A percentile compares a stretch with the other conserved stretches of the same genome.
Conservation (phyloP, 495 filamentous ascomycete species). For the Penicillium diatomitis region DNA sequence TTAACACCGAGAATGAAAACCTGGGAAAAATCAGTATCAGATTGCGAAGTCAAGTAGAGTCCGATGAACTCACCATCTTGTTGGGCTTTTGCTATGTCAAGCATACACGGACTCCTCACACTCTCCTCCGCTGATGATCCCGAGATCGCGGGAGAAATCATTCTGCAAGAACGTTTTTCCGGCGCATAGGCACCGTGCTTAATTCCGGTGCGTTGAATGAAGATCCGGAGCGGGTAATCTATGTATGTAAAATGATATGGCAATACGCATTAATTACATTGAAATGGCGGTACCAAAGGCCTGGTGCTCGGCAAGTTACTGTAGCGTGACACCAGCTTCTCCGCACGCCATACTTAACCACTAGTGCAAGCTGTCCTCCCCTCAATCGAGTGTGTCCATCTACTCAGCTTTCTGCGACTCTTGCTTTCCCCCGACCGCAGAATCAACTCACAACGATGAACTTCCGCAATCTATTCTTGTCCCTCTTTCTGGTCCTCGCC, state of each 20-base stretch:
- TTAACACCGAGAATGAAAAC: conserved; percentile 78
- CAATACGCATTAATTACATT: background rate
- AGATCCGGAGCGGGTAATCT: no score
- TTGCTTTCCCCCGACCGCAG: conserved; percentile 6
- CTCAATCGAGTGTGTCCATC: conserved; percentile 1
- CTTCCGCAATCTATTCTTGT: conserved; percentile 45
- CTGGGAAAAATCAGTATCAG: conserved; percentile 22
- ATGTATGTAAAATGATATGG: no score
- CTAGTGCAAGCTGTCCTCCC: conserved; percentile 35
- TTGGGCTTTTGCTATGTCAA: background rate
- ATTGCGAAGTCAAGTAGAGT: background rate
- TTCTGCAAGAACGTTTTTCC: conserved; percentile 31
- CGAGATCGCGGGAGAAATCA: conserved; percentile 24
- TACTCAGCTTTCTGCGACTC: conserved; percentile 6
- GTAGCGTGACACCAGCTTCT: conserved; percentile 7
- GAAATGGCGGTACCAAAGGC: background rate
- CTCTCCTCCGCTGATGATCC: conserved; percentile 4
- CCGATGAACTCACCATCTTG: conserved; percentile 25
- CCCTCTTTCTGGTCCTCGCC: conserved; percentile 65
- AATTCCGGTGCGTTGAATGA: no score
- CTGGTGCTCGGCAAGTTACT: no score
- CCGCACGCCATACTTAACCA: conserved; percentile 13
- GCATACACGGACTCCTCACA: background rate
- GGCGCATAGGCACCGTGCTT: background rate
- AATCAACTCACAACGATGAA: conserved; percentile 37